Evolutionary conservation across 2,329 filamentous ascomycete genomes (phyloP), one percentile per base, ranked within the genome.

Genomic region (Cladobotryum mycophilum): DNA sequence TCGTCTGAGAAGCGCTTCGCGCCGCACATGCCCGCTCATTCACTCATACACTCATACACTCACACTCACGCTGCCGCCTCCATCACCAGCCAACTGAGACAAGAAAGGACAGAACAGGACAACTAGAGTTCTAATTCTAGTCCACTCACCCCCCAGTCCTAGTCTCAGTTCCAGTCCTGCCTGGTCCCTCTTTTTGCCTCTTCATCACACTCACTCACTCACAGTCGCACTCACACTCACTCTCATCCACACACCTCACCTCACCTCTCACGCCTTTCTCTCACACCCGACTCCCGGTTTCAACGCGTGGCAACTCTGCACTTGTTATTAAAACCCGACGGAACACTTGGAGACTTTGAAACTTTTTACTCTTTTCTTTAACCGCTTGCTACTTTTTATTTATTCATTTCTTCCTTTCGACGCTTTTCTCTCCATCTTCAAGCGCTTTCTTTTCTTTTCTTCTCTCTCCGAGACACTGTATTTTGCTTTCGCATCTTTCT

Each of bases 321-420:
- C 36, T 38, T 17, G 4, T 17, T 7, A n/a, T 38, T 7, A 7
- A 38, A 38, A 38, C 36, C 36, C 36, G 17, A n/a, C 13, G 36
- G 14, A 38, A 30, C 25, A 30, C 25, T 11, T 30, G 25, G 25
- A 8, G 6, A 30, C 6, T 30, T 7, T 7, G 36, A 38, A 17
- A n/a, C 36, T 20, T 18, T 11, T 41, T 47, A 48, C 45, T 52
- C 34, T 47, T 47, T 50, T 41, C 6, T 38, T 17, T 38, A n/a
- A 38, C 5, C 36, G 14, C 17, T 17, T n/a, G 17, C 35, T 37
- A n/a, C 22, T 43, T 48, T 38, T 17, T 38, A n/a, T n/a, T n/a
- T n/a, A n/a, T n/a, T 38, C 9, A 9, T n/a, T 18, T 18, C 15
- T 18, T 41, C 15, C 12, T 41, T 41, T 17, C 36, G 48, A 30